These are phyloP conservation scores for Sindora glabra DNA, from an alignment of 306 rosid genomes.

Conservation along the genomic window DNA sequence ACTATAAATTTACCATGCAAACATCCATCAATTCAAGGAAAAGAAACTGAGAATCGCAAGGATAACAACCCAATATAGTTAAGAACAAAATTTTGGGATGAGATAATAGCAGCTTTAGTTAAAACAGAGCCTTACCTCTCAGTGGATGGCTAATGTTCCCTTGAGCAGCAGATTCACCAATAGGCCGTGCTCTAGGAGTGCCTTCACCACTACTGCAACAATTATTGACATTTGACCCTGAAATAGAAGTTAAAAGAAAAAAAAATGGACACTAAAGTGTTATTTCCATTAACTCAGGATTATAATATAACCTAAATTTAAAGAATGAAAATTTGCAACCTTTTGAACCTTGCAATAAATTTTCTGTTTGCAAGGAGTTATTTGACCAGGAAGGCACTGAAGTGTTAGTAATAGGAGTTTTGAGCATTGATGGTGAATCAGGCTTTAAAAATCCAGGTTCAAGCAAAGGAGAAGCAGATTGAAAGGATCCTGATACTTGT, in stretches of 20 bases:
- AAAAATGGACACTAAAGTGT: no score
- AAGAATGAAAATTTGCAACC: no score
- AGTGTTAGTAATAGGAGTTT: slow-evolving; percentile 53
- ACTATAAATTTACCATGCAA: background rate
- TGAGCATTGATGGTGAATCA: slow-evolving; percentile 49
- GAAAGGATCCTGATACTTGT: slow-evolving; percentile 57
- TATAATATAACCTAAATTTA: no score
- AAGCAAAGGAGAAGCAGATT: slow-evolving; percentile 53
- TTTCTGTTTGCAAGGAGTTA: slow-evolving; percentile 41
- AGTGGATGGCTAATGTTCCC: slow-evolving; percentile 43
- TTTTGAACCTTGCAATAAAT: slow-evolving; percentile 35
- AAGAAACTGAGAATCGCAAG: no score
- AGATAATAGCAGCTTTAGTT: no score
- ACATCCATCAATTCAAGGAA: no score
- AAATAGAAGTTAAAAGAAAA: slow-evolving; percentile 9
- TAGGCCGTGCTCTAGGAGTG: slow-evolving; percentile 35
- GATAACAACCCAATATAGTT: no score
- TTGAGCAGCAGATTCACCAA: slow-evolving; percentile 52
- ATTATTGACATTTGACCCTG: slow-evolving; percentile 54
- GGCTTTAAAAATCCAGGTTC: slow-evolving; percentile 59
- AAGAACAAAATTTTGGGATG: no score
- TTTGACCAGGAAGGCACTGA: slow-evolving; percentile 51
- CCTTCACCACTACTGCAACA: slow-evolving; percentile 75
- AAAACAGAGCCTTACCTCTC: slow-evolving; percentile 60
- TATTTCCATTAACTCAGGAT: no score